Evolutionary conservation across 495 filamentous ascomycete species (phyloP), one percentile per base, ranked within the genome.

Genomic region (Podospora australis): DNA sequence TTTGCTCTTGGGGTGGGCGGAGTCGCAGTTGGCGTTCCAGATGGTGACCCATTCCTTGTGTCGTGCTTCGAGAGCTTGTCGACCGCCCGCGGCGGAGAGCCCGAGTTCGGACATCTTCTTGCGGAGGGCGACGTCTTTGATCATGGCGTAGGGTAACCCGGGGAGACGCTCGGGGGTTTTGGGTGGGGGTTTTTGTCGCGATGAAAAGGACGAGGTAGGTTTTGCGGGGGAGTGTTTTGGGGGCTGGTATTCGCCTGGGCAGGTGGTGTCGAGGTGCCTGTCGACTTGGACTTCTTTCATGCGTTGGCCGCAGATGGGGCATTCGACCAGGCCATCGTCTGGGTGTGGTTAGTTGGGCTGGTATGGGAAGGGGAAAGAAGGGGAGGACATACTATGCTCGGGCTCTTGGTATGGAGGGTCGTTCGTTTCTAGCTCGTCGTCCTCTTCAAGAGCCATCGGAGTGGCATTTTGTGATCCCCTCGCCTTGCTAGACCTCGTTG

Each of bases 21-120:
- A 84, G 63, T 99, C 92, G 65, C 88, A 91, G 54, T 97, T 97
- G 11, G 94, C 88, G 62, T 99, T 99, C 83, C 88, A 96, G 21
- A 97, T 61, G 35, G 90, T 96, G 54, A 91, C 73, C 90, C 90
- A 99, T 68, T 99, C 92, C 1, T 78, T 86, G 54, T 97, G 90
- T 48, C 92, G 78, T 54, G 75, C 78, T 58, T 92, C 82, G 21
- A 97, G 64, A 6, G 87, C 69, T 32, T 72, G 70, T 32, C 78
- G 78, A 1, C 78, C 58, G 2, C 92, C 92, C 53, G 60, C 67
- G 5, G 77, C 72, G 0, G 88, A 83, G 41, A 99, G 79, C n/a
- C 91, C 90, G 2, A 92, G 72, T 2, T 95, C 89, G 32, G 66
- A 57, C 6, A 97, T 67, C 65, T 95, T 96, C 54, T 86, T 88